phyloP scores from a whole-genome alignment of 257 asterid genomes.

The Vinca minor region DNA sequence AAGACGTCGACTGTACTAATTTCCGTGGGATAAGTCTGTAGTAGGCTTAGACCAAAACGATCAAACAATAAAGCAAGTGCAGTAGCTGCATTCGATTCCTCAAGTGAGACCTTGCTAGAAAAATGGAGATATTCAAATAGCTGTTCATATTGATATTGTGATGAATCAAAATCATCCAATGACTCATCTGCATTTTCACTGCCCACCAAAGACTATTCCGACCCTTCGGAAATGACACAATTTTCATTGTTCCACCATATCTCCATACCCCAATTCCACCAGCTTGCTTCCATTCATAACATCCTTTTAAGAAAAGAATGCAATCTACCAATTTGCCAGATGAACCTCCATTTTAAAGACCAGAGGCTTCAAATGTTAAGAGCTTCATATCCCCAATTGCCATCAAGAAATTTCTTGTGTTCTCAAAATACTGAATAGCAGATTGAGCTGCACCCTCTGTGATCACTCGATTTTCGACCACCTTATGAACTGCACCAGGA shows the following conservation, averaged over 20 bases:
- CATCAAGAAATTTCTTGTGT: slow-evolving; percentile 74
- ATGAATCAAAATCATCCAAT: slow-evolving; percentile 57
- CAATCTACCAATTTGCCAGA: slow-evolving; percentile 90
- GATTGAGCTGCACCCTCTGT: slow-evolving; percentile 91
- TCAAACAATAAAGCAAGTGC: slow-evolving; percentile 60
- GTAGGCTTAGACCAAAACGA: slow-evolving; percentile 52
- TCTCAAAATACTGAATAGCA: slow-evolving; percentile 90
- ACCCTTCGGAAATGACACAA: slow-evolving; percentile 58
- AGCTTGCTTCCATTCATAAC: slow-evolving; percentile 73
- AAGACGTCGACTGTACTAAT: slow-evolving; percentile 40
- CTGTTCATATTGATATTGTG: slow-evolving; percentile 60
- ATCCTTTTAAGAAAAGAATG: slow-evolving; percentile 81
- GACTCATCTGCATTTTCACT: slow-evolving; percentile 74
- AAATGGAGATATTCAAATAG: slow-evolving; percentile 60
- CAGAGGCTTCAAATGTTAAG: slow-evolving; percentile 81
- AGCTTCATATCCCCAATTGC: slow-evolving; percentile 85
- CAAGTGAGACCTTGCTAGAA: slow-evolving; percentile 39
- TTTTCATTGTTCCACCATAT: slow-evolving; percentile 80
- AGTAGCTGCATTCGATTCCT: slow-evolving; percentile 59
- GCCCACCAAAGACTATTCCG: slow-evolving; percentile 51
- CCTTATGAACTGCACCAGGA: slow-evolving; percentile 91
- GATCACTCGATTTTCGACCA: slow-evolving; percentile 73
- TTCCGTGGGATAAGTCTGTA: slow-evolving; percentile 56
- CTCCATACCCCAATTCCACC: slow-evolving; percentile 91
- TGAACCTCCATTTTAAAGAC: slow-evolving; percentile 93